Conservation (phyloP, 345 rosid species). For the Brassica incana region DNA sequence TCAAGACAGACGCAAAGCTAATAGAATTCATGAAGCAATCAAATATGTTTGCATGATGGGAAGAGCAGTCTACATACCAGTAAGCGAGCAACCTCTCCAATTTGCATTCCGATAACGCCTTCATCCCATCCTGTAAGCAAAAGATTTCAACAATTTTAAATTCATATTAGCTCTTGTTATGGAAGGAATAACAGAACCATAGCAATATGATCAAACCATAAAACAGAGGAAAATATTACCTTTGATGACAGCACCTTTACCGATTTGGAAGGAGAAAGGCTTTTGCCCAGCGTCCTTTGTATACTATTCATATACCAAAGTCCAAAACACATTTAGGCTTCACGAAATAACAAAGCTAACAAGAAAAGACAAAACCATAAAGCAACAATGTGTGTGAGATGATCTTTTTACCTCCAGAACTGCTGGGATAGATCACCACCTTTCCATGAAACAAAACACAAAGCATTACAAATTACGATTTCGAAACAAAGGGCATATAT, state of each 20-base stretch:
- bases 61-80: too few species aligned
- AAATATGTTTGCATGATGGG: too few species aligned
- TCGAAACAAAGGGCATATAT: not conserved
- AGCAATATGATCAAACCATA: not conserved
- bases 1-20: too few species aligned
- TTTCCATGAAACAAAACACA: conserved; percentile 56
- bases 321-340: conserved; percentile 12
- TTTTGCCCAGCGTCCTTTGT: conserved; percentile 82
- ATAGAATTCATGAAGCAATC: too few species aligned
- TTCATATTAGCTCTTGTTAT: not conserved
- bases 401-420: conserved; percentile 79
- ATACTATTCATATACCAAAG: conserved; percentile 45
- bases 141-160: not conserved
- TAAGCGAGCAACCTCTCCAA: conserved; percentile 83
- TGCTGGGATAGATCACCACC: conserved; percentile 79
- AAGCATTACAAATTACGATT: not conserved
- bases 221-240: conserved; percentile 41
- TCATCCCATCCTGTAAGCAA: conserved; percentile 89
- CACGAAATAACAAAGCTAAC: not conserved
- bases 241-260: conserved; percentile 79
- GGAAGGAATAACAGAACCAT: not conserved
- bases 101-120: conserved; percentile 94
- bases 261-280: conserved; percentile 83
- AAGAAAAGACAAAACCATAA: not conserved
- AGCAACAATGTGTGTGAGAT: not conserved